Base-by-base conservation (phyloP, 352 stramenopile species). In the Pythium chondricola region DNA sequence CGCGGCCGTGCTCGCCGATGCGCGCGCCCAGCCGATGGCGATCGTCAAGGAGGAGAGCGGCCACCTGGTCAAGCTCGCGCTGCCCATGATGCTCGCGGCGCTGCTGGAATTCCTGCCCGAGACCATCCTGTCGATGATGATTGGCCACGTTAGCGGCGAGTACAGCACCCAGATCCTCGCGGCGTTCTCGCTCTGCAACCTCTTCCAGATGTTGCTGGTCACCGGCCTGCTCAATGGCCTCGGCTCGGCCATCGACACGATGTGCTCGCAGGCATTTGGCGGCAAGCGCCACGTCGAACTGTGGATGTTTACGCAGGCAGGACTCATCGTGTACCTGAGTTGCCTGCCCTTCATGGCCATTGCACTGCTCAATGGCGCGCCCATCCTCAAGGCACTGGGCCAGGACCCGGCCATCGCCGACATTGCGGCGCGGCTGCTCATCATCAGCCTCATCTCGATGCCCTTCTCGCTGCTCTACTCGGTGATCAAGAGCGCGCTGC, bases 231-330 rank as follows among this genome's bases (percentile, higher is more conserved):
- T 81, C 40, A 80, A 62, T 41, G 76, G 74, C 3, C 52, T 80
- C 14, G 66, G 63, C 11, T 81, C 69, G 11, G 76, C 73, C 17
- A 70, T 84, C 38, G 70, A 85, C 58, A 88, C 73, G 16, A 63
- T 85, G 56, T 82, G 69, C 40, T 78, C 71, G 27, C 71, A 88
- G 55, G 71, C 73, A 2, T 86, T 77, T 45, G 77, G 77, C n/a
- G 77, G 56, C 47, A 78, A 74, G 41, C 61, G 64, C 22, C 61
- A 74, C 48, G 48, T 58, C 14, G 71, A 86, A 43, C 63, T 88
- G 43, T 85, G 77, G 65, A 58, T 82, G 43, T 78, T 83, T 44
- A 74, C 61, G 11, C 74, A 88, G 53, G 74, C 74, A 7, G 72
- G 65, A 6, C 43, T 64, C n/a, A 60, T 88, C 29, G 61, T 80